A percentile compares a stretch with the other conserved stretches of the same genome.
These are phyloP conservation scores for Ampelocalamus luodianensis DNA, from an alignment of 176 grass and related monocot genomes.

Conservation along the genomic window DNA sequence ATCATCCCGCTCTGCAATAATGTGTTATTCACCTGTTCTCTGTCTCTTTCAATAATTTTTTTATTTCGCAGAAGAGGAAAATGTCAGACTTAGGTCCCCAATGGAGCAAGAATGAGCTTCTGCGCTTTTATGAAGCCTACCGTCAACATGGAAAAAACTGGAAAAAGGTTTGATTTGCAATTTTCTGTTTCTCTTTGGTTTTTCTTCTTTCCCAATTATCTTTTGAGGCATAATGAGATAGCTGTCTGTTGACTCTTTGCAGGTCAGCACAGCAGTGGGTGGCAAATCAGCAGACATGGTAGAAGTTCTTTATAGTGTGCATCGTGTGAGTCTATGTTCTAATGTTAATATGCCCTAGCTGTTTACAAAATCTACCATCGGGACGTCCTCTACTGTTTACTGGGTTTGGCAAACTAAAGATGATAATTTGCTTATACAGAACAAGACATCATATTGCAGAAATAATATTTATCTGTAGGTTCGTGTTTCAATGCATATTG, in stretches of 20 bases:
- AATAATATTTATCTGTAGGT: conserved; percentile 6
- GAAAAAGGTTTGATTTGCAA: conserved; percentile 53
- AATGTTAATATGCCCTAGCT: neutral
- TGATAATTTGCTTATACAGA: conserved; percentile 28
- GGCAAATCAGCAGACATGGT: conserved; percentile 48
- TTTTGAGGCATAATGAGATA: neutral
- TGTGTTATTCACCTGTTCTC: conserved; percentile 1
- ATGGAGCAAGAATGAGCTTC: conserved; percentile 64
- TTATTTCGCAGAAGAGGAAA: conserved; percentile 55
- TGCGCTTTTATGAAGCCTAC: conserved; percentile 65
- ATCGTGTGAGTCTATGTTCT: conserved; percentile 49
- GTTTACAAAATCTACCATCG: conserved; percentile 26
- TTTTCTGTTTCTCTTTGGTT: neutral
- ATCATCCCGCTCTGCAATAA: neutral
- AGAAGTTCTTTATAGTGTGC: conserved; percentile 53
- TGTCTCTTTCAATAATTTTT: conserved; percentile 13
- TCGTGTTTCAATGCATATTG: conserved; percentile 12
- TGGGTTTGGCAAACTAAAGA: conserved; percentile 10
- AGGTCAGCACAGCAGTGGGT: conserved; percentile 47
- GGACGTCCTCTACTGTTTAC: conserved; percentile 11
- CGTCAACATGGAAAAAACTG: conserved; percentile 61
- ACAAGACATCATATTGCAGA: neutral
- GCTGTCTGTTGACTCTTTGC: conserved; percentile 6
- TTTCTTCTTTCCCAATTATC: conserved; percentile 10
- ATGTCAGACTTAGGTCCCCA: conserved; percentile 48